Evolutionary conservation across 495 filamentous ascomycete species (phyloP), one percentile per base, ranked within the genome.

Genomic region (Talaromyces wortmannii): DNA sequence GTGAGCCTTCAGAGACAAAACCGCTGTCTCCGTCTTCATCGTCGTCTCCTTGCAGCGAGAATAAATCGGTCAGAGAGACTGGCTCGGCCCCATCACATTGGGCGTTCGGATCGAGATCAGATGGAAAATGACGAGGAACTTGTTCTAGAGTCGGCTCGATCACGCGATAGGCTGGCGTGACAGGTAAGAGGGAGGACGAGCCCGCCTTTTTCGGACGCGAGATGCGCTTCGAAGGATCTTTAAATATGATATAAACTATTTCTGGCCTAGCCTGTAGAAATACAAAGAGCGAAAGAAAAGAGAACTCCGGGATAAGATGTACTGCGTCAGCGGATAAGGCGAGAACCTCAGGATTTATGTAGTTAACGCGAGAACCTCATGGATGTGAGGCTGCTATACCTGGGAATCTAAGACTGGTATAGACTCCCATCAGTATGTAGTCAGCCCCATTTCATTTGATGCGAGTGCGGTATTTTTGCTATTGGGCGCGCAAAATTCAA

Each of bases 181-280:
- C 47, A 49, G 47, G 47, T 5, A 49, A 5, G 32, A 30, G 11
- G 32, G 32, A 10, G 47, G 30, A 3, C 30, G 47, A 49, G 23
- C 47, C 23, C 13, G 29, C 47, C 32, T 31, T 5, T 3, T 49
- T 49, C 47, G 30, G 30, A 30, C 29, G 29, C 16, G 47, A 42
- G 7, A 42, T 13, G 36, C 36, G 47, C 15, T 49, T 32, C 47
- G 29, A 49, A 49, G 47, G 47, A 30, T 49, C 47, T 49, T 49
- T 30, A 49, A 49, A 49, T 32, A 49, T 49, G 23, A 49, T 49
- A n/a, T 49, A 31, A 49, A 31, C 47, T 30, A 49, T 49, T n/a
- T n/a, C n/a, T n/a, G n/a, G n/a, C n/a, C n/a, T n/a, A 49, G 11
- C 32, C 23, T 49, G 6, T n/a, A 10, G 8, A n/a, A 32, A 29